Base-by-base conservation (phyloP, 2,329 filamentous ascomycete species). In the Lasiodiplodia citricola region DNA sequence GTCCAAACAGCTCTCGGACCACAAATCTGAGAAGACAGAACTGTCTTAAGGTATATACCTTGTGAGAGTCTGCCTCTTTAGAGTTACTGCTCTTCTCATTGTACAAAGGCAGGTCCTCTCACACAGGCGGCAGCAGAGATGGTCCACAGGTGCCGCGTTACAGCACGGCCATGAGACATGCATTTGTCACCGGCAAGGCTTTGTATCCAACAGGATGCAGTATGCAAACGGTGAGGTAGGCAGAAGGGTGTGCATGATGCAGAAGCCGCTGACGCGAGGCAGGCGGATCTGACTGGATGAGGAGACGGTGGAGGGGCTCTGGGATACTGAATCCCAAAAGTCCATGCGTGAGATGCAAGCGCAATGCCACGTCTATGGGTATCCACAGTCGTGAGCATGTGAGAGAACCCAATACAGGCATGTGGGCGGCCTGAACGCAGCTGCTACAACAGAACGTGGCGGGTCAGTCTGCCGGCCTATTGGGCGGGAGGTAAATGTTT, bases 151-250 rank as follows among this genome's bases (percentile, higher is more conserved):
- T 21, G 51, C 47, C 31, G 31, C 23, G 35, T 35, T 13, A 51
- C 25, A 16, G 7, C 18, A 16, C 54, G 28, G 8, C 25, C 5
- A 16, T 63, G 10, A 44, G 31, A 25, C 38, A 37, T 18, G 47
- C 44, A 52, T 64, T 64, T 25, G 60, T 52, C 60, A 52, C 60
- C 60, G 60, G 60, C 38, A 38, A 62, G 13, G 37, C 31, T n/a
- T 31, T 41, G 28, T 37, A 18, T 58, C 37, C n/a, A 37, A 23
- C 11, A 37, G 21, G 10, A 21, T n/a, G 18, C 8, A 52, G n/a
- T 5, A 11, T 25, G 60, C 60, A 51, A 64, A 38, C 47, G 52
- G 28, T 14, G 47, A 64, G 60, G 31, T 31, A 64, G 60, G 5
- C 47, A 52, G 44, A 52, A 18, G 37, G 44, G 8, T 13, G 38